Evolutionary conservation across 768 basidiomycete species (phyloP).

Genomic region (Lactarius hengduanensis): DNA sequence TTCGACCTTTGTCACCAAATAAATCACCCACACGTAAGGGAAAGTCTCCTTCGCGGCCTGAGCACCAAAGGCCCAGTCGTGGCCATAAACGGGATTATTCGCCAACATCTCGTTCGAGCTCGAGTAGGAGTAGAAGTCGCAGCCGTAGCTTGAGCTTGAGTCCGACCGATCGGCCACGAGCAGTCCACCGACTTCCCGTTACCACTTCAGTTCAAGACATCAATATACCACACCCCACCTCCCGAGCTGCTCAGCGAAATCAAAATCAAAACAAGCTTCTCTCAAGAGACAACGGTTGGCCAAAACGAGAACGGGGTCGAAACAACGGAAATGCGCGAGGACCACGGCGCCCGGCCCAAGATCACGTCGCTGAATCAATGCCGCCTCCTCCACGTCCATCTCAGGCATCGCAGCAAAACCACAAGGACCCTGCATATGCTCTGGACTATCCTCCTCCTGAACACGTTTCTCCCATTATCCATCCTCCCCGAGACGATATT

Average conservation of each 20-base stretch:
- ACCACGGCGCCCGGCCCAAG: slow-evolving; percentile 11
- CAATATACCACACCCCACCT: slow-evolving; percentile 16
- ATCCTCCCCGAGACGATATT: slow-evolving; percentile 18
- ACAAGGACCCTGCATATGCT: neutral
- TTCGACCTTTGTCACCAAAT: slow-evolving; percentile 23
- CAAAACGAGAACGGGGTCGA: slow-evolving; percentile 27
- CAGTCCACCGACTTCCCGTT: slow-evolving; percentile 63
- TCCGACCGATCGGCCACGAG: slow-evolving; percentile 49
- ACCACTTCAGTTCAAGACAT: slow-evolving; percentile 42
- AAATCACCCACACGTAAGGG: slow-evolving; percentile 17
- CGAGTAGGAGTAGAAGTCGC: slow-evolving; percentile 54
- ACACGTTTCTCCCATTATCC: neutral
- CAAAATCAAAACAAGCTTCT: slow-evolving; percentile 25
- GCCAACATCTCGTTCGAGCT: slow-evolving; percentile 53
- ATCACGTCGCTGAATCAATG: slow-evolving; percentile 20
- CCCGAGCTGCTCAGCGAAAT: slow-evolving; percentile 17
- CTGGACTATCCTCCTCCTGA: slow-evolving; percentile 12
- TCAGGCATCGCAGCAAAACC: slow-evolving; percentile 9
- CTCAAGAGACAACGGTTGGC: slow-evolving; percentile 30
- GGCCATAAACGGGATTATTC: slow-evolving; percentile 45
- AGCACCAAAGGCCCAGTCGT: slow-evolving; percentile 29
- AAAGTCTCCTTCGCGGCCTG: slow-evolving; percentile 16
- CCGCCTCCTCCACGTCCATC: slow-evolving; percentile 26
- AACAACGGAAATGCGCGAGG: slow-evolving; percentile 22
- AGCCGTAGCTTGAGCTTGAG: slow-evolving; percentile 42